Evolutionary conservation across 2,329 filamentous ascomycete genomes (phyloP).

Genomic region (Cytospora mali): DNA sequence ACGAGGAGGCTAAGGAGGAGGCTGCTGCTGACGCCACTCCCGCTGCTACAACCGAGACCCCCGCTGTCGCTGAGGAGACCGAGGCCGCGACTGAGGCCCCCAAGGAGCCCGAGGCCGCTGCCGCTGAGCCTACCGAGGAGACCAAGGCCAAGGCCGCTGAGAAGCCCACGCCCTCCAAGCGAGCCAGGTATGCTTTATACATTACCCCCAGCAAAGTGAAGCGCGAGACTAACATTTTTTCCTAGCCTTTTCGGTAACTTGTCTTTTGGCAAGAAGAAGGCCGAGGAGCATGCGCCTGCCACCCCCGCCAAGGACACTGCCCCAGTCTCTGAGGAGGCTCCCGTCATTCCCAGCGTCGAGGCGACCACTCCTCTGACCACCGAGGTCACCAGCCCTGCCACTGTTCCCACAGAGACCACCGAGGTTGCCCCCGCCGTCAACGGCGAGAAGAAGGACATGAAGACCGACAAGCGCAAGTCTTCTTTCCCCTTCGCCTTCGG

Average conservation of each 20-base stretch:
- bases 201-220: neutral
- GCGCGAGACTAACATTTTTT: slow-evolving; percentile 25
- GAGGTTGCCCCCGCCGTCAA: slow-evolving; percentile 51
- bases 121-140: slow-evolving; percentile 39
- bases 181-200: slow-evolving; percentile 47
- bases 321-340: slow-evolving; percentile 54
- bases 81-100: slow-evolving; percentile 39
- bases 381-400: slow-evolving; percentile 53
- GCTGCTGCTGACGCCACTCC: slow-evolving; percentile 33
- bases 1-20: slow-evolving; percentile 34
- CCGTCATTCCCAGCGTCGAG: slow-evolving; percentile 63
- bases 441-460: slow-evolving; percentile 65
- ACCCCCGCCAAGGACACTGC: slow-evolving; percentile 49
- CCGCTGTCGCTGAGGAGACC: slow-evolving; percentile 36
- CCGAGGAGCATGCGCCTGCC: slow-evolving; percentile 46
- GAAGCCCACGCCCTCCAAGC: slow-evolving; percentile 57
- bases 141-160: slow-evolving; percentile 39
- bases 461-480: slow-evolving; percentile 80
- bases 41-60: slow-evolving; percentile 29
- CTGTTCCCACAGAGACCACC: slow-evolving; percentile 50
- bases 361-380: slow-evolving; percentile 58
- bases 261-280: slow-evolving; percentile 61
- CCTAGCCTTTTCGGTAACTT: slow-evolving; percentile 58
- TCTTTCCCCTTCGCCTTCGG: slow-evolving; percentile 74
- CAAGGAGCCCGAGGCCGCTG: slow-evolving; percentile 37